Conservation (phyloP, 2,329 filamentous ascomycete species). For the Amphichorda felina region DNA sequence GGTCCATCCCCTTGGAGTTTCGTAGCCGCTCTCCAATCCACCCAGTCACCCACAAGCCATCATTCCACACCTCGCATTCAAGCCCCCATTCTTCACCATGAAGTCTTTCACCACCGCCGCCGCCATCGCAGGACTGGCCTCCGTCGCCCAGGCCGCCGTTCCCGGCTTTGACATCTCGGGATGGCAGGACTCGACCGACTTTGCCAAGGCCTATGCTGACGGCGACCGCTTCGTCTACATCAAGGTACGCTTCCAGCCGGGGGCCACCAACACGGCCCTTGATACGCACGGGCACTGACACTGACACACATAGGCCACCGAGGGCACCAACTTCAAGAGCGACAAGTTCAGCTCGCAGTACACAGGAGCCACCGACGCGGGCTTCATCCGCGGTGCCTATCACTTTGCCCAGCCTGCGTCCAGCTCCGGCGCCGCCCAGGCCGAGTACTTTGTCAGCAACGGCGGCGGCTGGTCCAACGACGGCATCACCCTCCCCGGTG, state of each 20-base stretch:
- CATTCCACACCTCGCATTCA: too few species aligned
- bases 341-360: slow-evolving; percentile 36
- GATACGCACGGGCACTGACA: not conserved
- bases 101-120: too few species aligned
- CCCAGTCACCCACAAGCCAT: too few species aligned
- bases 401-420: slow-evolving; percentile 38
- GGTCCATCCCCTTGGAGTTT: too few species aligned
- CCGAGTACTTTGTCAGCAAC: slow-evolving; percentile 36
- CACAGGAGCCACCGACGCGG: slow-evolving; percentile 33
- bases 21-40: too few species aligned
- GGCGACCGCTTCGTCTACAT: slow-evolving; percentile 32
- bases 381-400: slow-evolving; percentile 42
- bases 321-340: slow-evolving; percentile 34
- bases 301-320: slow-evolving; percentile 31
- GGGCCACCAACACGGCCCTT: too few species aligned
- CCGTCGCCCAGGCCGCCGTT: not conserved
- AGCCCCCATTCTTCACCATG: too few species aligned
- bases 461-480: slow-evolving; percentile 43
- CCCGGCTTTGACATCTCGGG: slow-evolving; percentile 28
- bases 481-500: slow-evolving; percentile 41
- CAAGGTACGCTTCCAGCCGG: slow-evolving; percentile 23
- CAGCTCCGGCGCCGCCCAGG: slow-evolving; percentile 32
- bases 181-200: slow-evolving; percentile 23
- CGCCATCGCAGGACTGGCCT: too few species aligned
- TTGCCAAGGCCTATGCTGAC: slow-evolving; percentile 25